phyloP scores from a whole-genome alignment of 371 early-diverging fungal species.

The Syncephalis fuscata region DNA sequence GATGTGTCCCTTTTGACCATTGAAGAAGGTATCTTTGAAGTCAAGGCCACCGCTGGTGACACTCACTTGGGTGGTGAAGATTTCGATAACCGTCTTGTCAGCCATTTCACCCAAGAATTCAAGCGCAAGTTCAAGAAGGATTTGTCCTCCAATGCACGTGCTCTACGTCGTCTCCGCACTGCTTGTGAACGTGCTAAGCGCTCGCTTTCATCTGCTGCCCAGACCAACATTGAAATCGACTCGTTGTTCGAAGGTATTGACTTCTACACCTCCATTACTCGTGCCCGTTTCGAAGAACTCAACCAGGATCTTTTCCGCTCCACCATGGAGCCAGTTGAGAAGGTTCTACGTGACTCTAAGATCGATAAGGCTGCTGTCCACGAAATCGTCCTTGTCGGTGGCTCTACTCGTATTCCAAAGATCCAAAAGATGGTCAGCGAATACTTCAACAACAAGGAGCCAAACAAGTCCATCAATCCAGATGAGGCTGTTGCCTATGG shows the following conservation, averaged over 20 bases:
- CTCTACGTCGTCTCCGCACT: slow-evolving; percentile 74
- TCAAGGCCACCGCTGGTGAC: slow-evolving; percentile 76
- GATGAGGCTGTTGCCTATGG: slow-evolving; percentile 98
- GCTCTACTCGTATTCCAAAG: slow-evolving; percentile 99
- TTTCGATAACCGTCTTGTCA: slow-evolving; percentile 77
- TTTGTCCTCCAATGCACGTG: slow-evolving; percentile 48
- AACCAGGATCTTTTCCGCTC: slow-evolving; percentile 86
- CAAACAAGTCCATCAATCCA: slow-evolving; percentile 95
- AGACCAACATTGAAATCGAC: slow-evolving; percentile 47
- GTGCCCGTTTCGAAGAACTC: slow-evolving; percentile 96
- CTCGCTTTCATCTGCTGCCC: slow-evolving; percentile 69
- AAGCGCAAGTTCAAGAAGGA: slow-evolving; percentile 58
- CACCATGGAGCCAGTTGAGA: slow-evolving; percentile 91
- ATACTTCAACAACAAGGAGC: slow-evolving; percentile 95
- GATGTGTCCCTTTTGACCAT: slow-evolving; percentile 84
- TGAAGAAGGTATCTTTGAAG: slow-evolving; percentile 77
- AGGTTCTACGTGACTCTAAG: slow-evolving; percentile 87
- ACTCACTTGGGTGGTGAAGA: slow-evolving; percentile 94
- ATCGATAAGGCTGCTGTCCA: slow-evolving; percentile 82
- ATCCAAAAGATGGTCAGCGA: slow-evolving; percentile 95
- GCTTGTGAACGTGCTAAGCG: slow-evolving; percentile 85
- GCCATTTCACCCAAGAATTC: slow-evolving; percentile 54
- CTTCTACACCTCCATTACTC: slow-evolving; percentile 87
- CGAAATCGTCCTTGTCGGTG: slow-evolving; percentile 98
- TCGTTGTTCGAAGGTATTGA: slow-evolving; percentile 87